phyloP scores from a whole-genome alignment of 129 eudicot genomes.

The Ambrosia artemisiifolia region DNA sequence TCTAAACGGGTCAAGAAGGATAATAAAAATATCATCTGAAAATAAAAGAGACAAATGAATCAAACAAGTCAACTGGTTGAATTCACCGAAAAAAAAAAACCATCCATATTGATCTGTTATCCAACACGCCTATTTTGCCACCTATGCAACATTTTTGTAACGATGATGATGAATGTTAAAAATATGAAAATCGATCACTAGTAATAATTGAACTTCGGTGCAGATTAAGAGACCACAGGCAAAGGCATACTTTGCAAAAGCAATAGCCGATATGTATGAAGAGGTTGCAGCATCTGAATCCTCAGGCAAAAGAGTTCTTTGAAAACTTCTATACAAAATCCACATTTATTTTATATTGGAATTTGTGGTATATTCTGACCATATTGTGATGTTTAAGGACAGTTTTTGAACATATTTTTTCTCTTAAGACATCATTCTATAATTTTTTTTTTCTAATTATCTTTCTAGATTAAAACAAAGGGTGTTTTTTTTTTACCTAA shows the following conservation, averaged over 20 bases:
- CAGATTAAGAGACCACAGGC: constrained; percentile 85
- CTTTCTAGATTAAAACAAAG: no score
- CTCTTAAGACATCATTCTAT: no score
- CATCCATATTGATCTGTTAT: no score
- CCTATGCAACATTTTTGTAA: no score
- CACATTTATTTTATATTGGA: constrained; percentile 7
- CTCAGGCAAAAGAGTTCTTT: constrained; percentile 31
- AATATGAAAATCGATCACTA: not conserved
- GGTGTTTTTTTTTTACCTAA: no score
- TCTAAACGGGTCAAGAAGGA: not conserved
- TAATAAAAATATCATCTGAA: not conserved
- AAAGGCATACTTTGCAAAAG: constrained; percentile 60
- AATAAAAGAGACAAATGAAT: not conserved
- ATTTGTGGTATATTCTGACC: constrained; percentile 1
- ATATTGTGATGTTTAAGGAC: no score
- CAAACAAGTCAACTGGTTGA: not conserved
- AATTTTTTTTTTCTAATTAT: no score
- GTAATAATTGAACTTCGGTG: not conserved
- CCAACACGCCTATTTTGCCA: no score
- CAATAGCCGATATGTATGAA: constrained; percentile 57
- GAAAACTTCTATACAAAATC: not conserved
- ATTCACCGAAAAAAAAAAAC: not conserved
- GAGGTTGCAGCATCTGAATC: constrained; percentile 51
- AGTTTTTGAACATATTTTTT: no score
- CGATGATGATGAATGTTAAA: not conserved